phyloP scores from a whole-genome alignment of 1,284 basidiomycete genomes.

The Tilletiaria anomala region DNA sequence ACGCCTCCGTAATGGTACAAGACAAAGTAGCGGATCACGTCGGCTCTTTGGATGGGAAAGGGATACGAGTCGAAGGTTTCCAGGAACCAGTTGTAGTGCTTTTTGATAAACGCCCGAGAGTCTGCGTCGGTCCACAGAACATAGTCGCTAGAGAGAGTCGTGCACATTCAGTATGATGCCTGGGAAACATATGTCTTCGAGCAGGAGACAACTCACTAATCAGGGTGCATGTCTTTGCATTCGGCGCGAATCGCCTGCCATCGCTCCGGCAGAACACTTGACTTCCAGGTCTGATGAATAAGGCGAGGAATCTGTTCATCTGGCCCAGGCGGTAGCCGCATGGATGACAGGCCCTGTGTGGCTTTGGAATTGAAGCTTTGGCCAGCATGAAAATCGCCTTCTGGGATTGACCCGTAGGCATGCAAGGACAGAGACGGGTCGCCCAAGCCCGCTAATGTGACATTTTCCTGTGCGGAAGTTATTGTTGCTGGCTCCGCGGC shows the following conservation, averaged over 20 bases:
- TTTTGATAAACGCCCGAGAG: constrained; percentile 75
- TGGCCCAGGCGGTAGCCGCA: constrained; percentile 4
- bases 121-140: constrained; percentile 90
- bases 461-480: not conserved
- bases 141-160: constrained; percentile 55
- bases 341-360: not conserved
- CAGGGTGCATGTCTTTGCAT: constrained; percentile 46
- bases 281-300: constrained; percentile 98
- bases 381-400: no score
- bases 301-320: constrained; percentile 59
- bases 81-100: constrained; percentile 80
- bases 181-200: not conserved
- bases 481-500: no score
- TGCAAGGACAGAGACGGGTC: not conserved
- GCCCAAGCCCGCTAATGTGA: not conserved
- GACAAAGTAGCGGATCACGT: constrained; percentile 94
- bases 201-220: constrained; percentile 56
- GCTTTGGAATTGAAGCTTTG: not conserved
- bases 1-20: constrained; percentile 82
- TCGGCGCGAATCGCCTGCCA: constrained; percentile 51
- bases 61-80: constrained; percentile 81
- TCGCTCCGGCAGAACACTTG: constrained; percentile 62
- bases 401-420: not conserved
- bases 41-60: constrained; percentile 89
- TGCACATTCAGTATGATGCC: not conserved